Percentiles rank a stretch among this genome's conserved stretches.
phyloP scores from a whole-genome alignment of 306 rosid species.

The Castanea crenata region DNA sequence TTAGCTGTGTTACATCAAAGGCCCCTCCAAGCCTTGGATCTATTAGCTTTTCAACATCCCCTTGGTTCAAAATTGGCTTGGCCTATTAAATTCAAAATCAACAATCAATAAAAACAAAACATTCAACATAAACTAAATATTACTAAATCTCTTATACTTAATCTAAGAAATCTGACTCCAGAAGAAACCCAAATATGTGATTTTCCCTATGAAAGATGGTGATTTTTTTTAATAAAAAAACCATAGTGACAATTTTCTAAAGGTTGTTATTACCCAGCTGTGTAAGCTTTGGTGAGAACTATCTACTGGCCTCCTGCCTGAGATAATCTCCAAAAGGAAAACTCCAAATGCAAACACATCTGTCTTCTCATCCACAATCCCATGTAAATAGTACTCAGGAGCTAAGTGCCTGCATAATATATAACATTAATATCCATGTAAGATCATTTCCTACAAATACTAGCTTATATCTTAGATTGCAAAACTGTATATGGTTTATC shows the following conservation, averaged over 20 bases:
- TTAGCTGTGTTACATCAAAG: conserved; percentile 55
- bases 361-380: conserved; percentile 97
- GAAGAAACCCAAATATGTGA: conserved; percentile 18
- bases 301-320: conserved; percentile 93
- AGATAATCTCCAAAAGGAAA: conserved; percentile 71
- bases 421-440: background rate
- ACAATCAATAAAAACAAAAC: background rate
- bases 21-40: conserved; percentile 83
- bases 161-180: background rate
- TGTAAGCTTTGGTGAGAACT: conserved; percentile 91
- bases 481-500: conserved; percentile 12
- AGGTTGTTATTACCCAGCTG: conserved; percentile 58
- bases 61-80: conserved; percentile 77
- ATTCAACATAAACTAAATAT: conserved; percentile 4
- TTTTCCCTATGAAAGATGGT: conserved; percentile 16
- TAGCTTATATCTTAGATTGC: background rate
- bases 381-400: conserved; percentile 93
- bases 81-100: conserved; percentile 50
- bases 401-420: conserved; percentile 71
- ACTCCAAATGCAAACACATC: conserved; percentile 99
- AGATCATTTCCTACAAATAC: background rate
- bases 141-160: background rate
- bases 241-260: background rate
- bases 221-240: conserved; percentile 9
- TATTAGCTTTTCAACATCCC: conserved; percentile 61